phyloP scores from a whole-genome alignment of 352 stramenopile genomes.

The Phytophthora constricta region DNA sequence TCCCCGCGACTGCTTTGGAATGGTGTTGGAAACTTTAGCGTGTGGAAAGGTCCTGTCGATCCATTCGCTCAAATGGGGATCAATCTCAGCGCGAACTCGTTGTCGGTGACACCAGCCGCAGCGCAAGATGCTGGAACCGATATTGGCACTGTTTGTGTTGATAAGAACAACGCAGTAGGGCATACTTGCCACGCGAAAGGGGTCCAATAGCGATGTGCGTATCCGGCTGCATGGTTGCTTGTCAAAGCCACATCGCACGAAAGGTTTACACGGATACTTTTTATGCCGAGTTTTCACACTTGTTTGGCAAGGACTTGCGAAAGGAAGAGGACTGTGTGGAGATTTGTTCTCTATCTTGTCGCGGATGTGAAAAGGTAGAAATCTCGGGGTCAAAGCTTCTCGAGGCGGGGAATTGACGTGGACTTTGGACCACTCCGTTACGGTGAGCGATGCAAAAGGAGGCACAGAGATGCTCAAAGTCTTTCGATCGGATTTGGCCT shows the following conservation, averaged over 20 bases:
- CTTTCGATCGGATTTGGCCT: constrained; percentile 56
- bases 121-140: constrained; percentile 32
- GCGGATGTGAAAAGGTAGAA: constrained; percentile 66
- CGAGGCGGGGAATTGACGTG: constrained; percentile 42
- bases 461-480: constrained; percentile 37
- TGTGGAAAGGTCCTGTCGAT: constrained; percentile 61
- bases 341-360: constrained; percentile 60
- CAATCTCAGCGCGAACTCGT: constrained; percentile 52
- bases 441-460: constrained; percentile 6
- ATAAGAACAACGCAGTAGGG: constrained; percentile 57
- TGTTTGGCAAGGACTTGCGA: constrained; percentile 74
- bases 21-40: constrained; percentile 48
- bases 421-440: constrained; percentile 48
- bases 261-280: constrained; percentile 53
- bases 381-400: constrained; percentile 58
- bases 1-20: constrained; percentile 70
- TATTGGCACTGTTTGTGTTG: constrained; percentile 61
- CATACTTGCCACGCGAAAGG: constrained; percentile 70
- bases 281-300: constrained; percentile 56
- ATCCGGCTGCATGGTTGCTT: constrained; percentile 63
- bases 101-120: constrained; percentile 31
- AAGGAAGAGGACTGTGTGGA: constrained; percentile 82
- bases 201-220: constrained; percentile 54
- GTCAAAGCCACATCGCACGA: constrained; percentile 46
- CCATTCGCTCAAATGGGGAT: constrained; percentile 68